Evolutionary conservation across 2,329 filamentous ascomycete genomes (phyloP), one percentile per base, ranked within the genome.

Genomic region (Exophiala aquamarina): DNA sequence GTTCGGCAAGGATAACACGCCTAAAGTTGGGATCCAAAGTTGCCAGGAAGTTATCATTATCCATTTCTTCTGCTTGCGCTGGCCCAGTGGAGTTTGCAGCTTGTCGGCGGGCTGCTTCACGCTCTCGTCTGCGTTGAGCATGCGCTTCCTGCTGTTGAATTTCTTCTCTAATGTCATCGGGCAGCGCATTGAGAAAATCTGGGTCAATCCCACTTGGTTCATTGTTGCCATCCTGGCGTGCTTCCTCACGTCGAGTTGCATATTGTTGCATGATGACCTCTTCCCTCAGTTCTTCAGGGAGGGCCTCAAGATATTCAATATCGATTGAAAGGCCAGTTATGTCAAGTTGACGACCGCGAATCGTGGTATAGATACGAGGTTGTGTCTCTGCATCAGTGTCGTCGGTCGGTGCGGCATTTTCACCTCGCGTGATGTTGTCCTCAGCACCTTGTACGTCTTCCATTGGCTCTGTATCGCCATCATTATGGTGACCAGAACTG

Each of bases 281-380:
- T 66, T 97, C 92, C 36, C 93, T 81, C 63, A 97, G 84, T 52
- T 98, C 94, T 59, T 98, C 93, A 0, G 93, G 93, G n/a, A 98
- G 73, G n/a, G 92, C 94, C 49, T 93, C 89, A 5, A 98, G 81
- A 67, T 96, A 98, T 47, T 95, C 91, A 13, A 87, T 81, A 63
- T 98, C 93, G 59, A 98, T 97, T 39, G 92, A 91, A 52, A 98
- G 78, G 51, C 89, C 88, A 0, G 93, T 98, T 39, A 98, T 93
- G 65, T 98, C 93, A 43, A 95, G 81, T 60, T 93, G 84, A 54
- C 87, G 86, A 19, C 91, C 92, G 50, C 91, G 78, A 44, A 98
- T 90, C 2, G 81, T 91, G 13, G 89, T 94, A 59, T 84, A 85
- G 21, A 95, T 79, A 38, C 91, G 85, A 36, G 78, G 71, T 41